Percentiles rank a stretch among this genome's conserved stretches.
Evolutionary conservation across 1,284 basidiomycete genomes (phyloP).

Genomic region (Microbotryomycetes sp.): DNA sequence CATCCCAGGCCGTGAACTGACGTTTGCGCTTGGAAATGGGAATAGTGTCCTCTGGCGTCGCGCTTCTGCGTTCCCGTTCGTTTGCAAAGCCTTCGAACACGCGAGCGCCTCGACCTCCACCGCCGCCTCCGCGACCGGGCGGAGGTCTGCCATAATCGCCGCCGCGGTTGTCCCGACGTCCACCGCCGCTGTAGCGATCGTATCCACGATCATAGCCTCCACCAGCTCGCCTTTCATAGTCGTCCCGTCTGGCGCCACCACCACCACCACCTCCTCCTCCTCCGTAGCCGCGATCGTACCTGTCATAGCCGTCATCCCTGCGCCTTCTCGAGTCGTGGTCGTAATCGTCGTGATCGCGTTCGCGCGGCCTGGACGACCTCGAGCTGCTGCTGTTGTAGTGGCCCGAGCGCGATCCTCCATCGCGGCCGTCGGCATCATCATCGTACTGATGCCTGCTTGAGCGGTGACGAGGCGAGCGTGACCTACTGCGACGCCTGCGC

Average conservation of each 20-base stretch:
- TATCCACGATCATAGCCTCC: constrained; percentile 32
- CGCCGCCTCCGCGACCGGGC: constrained; percentile 39
- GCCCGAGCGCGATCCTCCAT: not conserved
- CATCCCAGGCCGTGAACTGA: constrained; percentile 89
- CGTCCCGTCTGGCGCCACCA: constrained; percentile 21
- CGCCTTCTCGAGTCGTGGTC: constrained; percentile 16
- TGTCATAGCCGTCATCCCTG: constrained; percentile 3
- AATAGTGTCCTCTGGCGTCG: constrained; percentile 77
- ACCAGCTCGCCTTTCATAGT: constrained; percentile 39
- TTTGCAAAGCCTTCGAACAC: constrained; percentile 45
- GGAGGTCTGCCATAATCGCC: constrained; percentile 31
- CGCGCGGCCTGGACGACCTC: not conserved
- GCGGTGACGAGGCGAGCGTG: constrained; percentile 7
- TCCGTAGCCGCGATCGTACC: constrained; percentile 32
- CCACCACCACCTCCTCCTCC: constrained; percentile 31
- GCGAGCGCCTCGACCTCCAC: constrained; percentile 46
- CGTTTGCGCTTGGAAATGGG: constrained; percentile 78
- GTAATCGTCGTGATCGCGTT: constrained; percentile 17
- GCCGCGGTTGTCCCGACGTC: no score
- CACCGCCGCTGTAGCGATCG: constrained; percentile 27
- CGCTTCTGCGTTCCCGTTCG: constrained; percentile 70
- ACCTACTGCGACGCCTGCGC: constrained; percentile 12
- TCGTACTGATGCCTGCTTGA: constrained; percentile 16
- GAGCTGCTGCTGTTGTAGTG: not conserved
- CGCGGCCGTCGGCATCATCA: constrained; percentile 23